Percentiles rank a stretch among this genome's conserved stretches.
These are phyloP conservation scores for Aspergillus puulaauensis DNA, from an alignment of 2,329 filamentous ascomycete species.

Conservation along the genomic window DNA sequence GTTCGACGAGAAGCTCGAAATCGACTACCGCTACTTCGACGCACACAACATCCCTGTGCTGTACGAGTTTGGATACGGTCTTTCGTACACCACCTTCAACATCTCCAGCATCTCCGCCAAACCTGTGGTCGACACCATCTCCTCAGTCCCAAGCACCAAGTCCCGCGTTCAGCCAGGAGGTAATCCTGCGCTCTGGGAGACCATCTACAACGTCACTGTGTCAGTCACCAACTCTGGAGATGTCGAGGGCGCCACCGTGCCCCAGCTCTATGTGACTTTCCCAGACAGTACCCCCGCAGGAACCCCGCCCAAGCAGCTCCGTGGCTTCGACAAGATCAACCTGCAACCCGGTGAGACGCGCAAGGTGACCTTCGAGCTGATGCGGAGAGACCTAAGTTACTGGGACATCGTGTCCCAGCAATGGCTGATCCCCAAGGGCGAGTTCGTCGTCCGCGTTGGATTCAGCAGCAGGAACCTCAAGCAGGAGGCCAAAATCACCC, in stretches of 20 bases:
- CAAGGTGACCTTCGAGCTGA: conserved; percentile 54
- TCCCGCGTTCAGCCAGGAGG: conserved; percentile 47
- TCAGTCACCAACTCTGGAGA: conserved; percentile 71
- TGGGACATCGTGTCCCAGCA: conserved; percentile 62
- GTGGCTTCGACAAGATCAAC: conserved; percentile 62
- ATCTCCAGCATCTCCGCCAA: conserved; percentile 71
- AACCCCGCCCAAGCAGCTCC: conserved; percentile 53
- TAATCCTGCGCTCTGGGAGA: conserved; percentile 24
- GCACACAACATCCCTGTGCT: conserved; percentile 17
- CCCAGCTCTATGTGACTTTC: conserved; percentile 51
- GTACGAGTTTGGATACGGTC: conserved; percentile 52
- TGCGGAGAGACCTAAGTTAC: conserved; percentile 62
- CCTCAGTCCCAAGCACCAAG: conserved; percentile 43
- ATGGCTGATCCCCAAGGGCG: conserved; percentile 48
- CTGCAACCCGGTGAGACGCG: conserved; percentile 32
- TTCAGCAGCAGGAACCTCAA: conserved; percentile 18
- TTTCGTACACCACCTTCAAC: conserved; percentile 68
- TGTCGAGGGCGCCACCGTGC: conserved; percentile 68
- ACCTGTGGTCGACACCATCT: conserved; percentile 53
- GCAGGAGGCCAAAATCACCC: background rate
- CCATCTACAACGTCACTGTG: conserved; percentile 46
- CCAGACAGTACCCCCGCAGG: conserved; percentile 25
- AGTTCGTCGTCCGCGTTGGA: conserved; percentile 15
- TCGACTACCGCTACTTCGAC: conserved; percentile 26
- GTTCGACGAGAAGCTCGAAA: conserved; percentile 20